A percentile compares a stretch with the other conserved stretches of the same genome.
These are phyloP conservation scores for Dipteronia dyeriana DNA, from an alignment of 345 rosid genomes.

Conservation along the genomic window DNA sequence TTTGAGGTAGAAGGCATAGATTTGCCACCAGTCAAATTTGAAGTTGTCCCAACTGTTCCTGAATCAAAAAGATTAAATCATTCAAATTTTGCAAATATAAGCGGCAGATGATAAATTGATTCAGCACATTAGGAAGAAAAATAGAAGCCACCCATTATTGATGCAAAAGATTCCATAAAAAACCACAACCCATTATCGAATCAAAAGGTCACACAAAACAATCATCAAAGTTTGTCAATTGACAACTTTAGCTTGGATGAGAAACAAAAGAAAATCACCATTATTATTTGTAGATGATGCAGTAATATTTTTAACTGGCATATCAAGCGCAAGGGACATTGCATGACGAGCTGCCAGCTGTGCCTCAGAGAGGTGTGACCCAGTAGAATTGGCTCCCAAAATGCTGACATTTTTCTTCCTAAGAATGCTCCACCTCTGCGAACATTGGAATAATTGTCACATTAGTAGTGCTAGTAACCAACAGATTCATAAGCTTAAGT, in stretches of 20 bases:
- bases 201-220: background rate
- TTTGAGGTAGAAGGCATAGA: slow-evolving; percentile 26
- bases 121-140: background rate
- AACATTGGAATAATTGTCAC: slow-evolving; percentile 28
- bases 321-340: slow-evolving; percentile 70
- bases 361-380: slow-evolving; percentile 65
- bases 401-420: slow-evolving; percentile 46
- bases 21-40: slow-evolving; percentile 32
- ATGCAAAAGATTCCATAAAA: background rate
- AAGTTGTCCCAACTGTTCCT: slow-evolving; percentile 31
- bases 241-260: slow-evolving; percentile 3
- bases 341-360: slow-evolving; percentile 84
- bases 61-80: slow-evolving; percentile 1
- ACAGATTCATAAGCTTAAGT: too few species aligned
- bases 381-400: slow-evolving; percentile 35
- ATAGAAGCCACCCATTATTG: background rate
- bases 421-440: slow-evolving; percentile 77
- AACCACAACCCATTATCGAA: background rate
- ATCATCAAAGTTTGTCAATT: slow-evolving; percentile 12
- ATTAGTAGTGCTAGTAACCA: slow-evolving; percentile 7
- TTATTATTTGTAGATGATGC: slow-evolving; percentile 36
- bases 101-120: background rate
- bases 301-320: slow-evolving; percentile 47
- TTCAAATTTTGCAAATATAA: background rate
- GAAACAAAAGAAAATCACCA: slow-evolving; percentile 32